Evolutionary conservation across 2,329 filamentous ascomycete species (phyloP), one percentile per base, ranked within the genome.

Genomic region (Pseudocercospora fijiensis): DNA sequence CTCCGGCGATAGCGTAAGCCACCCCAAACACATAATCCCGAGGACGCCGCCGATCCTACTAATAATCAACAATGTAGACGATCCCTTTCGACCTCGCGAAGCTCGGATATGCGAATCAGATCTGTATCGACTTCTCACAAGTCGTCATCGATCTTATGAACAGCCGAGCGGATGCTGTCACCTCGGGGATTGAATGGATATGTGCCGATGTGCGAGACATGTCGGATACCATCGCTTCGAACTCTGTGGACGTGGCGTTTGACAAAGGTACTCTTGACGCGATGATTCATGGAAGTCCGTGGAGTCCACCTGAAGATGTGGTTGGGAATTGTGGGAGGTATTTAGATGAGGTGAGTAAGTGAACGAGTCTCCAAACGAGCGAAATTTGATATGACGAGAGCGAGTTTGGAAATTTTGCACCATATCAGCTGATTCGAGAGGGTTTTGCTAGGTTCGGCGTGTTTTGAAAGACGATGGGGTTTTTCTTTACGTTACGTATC

Each of bases 71-170:
- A n/a, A n/a, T n/a, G 22, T 63, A 86, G 84, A 82, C 80, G 0
- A 75, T 87, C 4, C 84, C 85, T 1, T 72, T 76, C 26, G 81
- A 85, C 49, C 76, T 87, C 1, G 30, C 56, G 6, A 18, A 24
- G 4, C 24, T 53, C 9, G 83, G 84, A 30, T 87, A 86, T 70
- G 76, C 70, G 76, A 66, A 3, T 77, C 84, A 87, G 68, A 73
- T 83, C 4, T 86, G 83, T 66, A 76, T 80, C 53, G 85, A 88
- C 73, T 87, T 88, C 71, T 87, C 85, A 0, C 62, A 77, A 0
- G 78, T 82, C 0, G 82, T 84, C 0, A 80, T 87, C 1, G 74
- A 82, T 5, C 71, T 78, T n/a, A 87, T 87, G 85, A 74, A 73
- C 2, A 69, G 74, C 1, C 76, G 79, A 16, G 79, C 84, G n/a